These are phyloP conservation scores for Avena insularis DNA, from an alignment of 176 grass and related monocot species.

Conservation along the genomic window DNA sequence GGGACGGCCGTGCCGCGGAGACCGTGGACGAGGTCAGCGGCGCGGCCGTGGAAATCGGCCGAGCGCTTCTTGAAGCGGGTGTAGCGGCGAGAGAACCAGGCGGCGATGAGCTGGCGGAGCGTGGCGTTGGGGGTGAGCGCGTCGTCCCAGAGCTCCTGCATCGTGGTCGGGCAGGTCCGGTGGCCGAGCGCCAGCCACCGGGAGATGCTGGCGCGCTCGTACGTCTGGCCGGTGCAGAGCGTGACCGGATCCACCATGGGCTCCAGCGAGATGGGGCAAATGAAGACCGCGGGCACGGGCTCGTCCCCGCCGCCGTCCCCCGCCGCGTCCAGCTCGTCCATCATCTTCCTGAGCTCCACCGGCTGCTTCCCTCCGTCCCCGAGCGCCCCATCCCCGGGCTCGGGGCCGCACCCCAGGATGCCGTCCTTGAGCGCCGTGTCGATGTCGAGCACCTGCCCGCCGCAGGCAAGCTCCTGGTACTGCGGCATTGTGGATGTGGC, in stretches of 20 bases:
- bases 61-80: constrained; percentile 88
- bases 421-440: constrained; percentile 94
- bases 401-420: constrained; percentile 65
- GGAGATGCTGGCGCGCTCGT: constrained; percentile 88
- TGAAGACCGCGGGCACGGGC: constrained; percentile 84
- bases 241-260: constrained; percentile 99
- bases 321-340: constrained; percentile 86
- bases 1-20: constrained; percentile 69
- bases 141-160: constrained; percentile 98
- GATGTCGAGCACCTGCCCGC: constrained; percentile 92
- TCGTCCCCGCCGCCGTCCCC: constrained; percentile 62
- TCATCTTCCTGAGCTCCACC: constrained; percentile 82
- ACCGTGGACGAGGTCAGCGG: constrained; percentile 65
- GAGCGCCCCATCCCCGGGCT: constrained; percentile 39
- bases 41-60: constrained; percentile 91
- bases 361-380: constrained; percentile 55
- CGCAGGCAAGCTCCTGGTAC: constrained; percentile 78
- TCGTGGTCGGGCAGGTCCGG: constrained; percentile 94
- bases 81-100: constrained; percentile 94
- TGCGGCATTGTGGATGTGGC: constrained; percentile 86
- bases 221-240: constrained; percentile 97
- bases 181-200: constrained; percentile 86
- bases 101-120: constrained; percentile 81
- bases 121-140: constrained; percentile 88
- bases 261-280: constrained; percentile 97